These are phyloP conservation scores for Epichloe sylvatica DNA, from an alignment of 2,329 filamentous ascomycete genomes.

Conservation along the genomic window DNA sequence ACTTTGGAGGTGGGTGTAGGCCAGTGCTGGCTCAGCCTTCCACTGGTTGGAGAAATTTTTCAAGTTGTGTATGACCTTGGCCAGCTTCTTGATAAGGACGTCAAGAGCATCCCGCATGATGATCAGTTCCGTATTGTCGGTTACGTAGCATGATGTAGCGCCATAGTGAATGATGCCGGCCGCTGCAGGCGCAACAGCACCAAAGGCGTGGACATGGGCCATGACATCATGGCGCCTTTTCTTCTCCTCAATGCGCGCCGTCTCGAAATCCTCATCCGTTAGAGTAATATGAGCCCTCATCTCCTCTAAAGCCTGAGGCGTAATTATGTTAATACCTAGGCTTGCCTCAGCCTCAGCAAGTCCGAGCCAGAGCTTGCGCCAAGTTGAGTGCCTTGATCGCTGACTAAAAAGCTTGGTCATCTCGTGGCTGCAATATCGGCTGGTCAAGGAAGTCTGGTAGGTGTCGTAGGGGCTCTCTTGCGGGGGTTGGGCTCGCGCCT, in stretches of 20 bases:
- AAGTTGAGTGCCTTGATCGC: conserved; percentile 59
- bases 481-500: conserved; percentile 1
- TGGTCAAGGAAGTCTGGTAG: conserved; percentile 53
- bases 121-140: conserved; percentile 67
- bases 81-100: conserved; percentile 63
- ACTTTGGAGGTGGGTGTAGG: conserved; percentile 61
- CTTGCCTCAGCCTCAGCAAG: conserved; percentile 73
- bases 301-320: conserved; percentile 58
- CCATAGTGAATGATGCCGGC: conserved; percentile 74
- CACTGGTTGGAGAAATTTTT: conserved; percentile 56
- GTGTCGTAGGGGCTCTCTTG: conserved; percentile 13
- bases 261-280: conserved; percentile 63
- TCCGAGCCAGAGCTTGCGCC: conserved; percentile 75
- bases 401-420: conserved; percentile 73
- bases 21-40: conserved; percentile 56
- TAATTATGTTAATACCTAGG: conserved; percentile 59
- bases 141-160: conserved; percentile 27
- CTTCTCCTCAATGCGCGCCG: conserved; percentile 65
- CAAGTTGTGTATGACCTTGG: conserved; percentile 64
- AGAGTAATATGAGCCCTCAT: conserved; percentile 63
- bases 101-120: conserved; percentile 51
- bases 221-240: conserved; percentile 50
- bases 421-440: conserved; percentile 58
- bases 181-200: conserved; percentile 57
- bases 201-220: conserved; percentile 64